Percentiles rank a stretch among this genome's conserved stretches.
Evolutionary conservation across 1,284 basidiomycete genomes (phyloP).

Genomic region (Ganoderma meredithae): DNA sequence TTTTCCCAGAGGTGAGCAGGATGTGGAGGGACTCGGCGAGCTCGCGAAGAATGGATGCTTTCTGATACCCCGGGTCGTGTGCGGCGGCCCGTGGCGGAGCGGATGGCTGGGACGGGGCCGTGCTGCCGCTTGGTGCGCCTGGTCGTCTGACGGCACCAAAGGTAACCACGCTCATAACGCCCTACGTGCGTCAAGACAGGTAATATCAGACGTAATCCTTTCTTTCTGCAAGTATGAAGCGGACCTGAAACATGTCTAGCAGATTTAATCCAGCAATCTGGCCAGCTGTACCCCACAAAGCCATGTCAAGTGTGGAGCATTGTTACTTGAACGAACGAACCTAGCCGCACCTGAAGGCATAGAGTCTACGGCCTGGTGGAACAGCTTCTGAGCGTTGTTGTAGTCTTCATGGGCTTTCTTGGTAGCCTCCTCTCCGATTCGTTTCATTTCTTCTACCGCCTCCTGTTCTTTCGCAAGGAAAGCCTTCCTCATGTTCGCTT

Average conservation of each 20-base stretch:
- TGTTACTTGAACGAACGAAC: neutral
- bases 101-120: neutral
- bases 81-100: neutral
- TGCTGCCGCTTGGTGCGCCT: neutral
- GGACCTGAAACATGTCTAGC: neutral
- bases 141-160: neutral
- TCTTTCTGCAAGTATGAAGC: neutral
- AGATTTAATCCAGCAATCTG: neutral
- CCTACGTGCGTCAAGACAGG: neutral
- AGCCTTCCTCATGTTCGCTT: slow-evolving; percentile 15
- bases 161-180: neutral
- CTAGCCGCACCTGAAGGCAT: slow-evolving; percentile 12
- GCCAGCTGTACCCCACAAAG: neutral
- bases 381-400: slow-evolving; percentile 9
- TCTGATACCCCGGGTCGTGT: slow-evolving; percentile 14
- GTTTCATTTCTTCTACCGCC: slow-evolving; percentile 19
- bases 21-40: slow-evolving; percentile 19
- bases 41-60: slow-evolving; percentile 13
- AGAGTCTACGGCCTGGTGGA: slow-evolving; percentile 10
- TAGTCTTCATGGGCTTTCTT: slow-evolving; percentile 18
- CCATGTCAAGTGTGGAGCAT: neutral
- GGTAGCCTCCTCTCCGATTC: slow-evolving; percentile 7
- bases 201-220: neutral
- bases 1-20: slow-evolving; percentile 1
- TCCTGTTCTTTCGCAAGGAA: slow-evolving; percentile 12